phyloP scores from a whole-genome alignment of 192 early-diverging fungal genomes.

The Ambispora gerdemannii region DNA sequence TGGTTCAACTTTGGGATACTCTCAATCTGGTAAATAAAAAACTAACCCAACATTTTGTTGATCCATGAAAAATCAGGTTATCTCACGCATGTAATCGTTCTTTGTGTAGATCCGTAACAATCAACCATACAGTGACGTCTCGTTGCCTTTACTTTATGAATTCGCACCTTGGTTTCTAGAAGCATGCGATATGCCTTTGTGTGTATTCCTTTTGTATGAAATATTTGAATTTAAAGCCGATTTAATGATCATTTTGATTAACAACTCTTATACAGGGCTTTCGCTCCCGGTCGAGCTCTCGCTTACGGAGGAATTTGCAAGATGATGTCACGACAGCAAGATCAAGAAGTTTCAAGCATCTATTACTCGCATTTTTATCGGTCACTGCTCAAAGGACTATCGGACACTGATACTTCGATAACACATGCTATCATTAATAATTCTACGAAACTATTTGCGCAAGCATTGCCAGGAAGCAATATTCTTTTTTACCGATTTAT shows the following conservation, averaged over 20 bases:
- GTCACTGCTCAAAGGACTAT: conserved; percentile 48
- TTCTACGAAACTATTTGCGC: conserved; percentile 62
- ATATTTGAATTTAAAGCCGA: background rate
- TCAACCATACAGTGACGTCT: conserved; percentile 55
- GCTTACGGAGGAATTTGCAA: conserved; percentile 72
- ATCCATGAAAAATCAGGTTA: no score
- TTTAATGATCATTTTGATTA: conserved; percentile 1
- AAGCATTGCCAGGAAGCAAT: conserved; percentile 63
- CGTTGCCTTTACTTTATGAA: conserved; percentile 70
- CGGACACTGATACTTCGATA: conserved; percentile 50
- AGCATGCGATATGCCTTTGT: conserved; percentile 60
- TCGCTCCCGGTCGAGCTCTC: conserved; percentile 55
- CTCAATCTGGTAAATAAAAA: conserved; percentile 49
- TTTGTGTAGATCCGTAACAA: conserved; percentile 43
- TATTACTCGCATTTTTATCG: conserved; percentile 71
- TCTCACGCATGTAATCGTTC: no score
- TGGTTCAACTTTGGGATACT: conserved; percentile 66
- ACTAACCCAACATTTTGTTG: no score
- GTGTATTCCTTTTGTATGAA: conserved; percentile 22
- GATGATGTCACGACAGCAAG: conserved; percentile 73
- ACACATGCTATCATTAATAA: conserved; percentile 67
- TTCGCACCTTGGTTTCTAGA: conserved; percentile 77
- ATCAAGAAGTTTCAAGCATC: conserved; percentile 55
- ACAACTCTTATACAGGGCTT: conserved; percentile 47
- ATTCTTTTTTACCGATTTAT: conserved; percentile 66